Evolutionary conservation across 2,329 filamentous ascomycete genomes (phyloP).

Genomic region (Cytospora leucostoma): DNA sequence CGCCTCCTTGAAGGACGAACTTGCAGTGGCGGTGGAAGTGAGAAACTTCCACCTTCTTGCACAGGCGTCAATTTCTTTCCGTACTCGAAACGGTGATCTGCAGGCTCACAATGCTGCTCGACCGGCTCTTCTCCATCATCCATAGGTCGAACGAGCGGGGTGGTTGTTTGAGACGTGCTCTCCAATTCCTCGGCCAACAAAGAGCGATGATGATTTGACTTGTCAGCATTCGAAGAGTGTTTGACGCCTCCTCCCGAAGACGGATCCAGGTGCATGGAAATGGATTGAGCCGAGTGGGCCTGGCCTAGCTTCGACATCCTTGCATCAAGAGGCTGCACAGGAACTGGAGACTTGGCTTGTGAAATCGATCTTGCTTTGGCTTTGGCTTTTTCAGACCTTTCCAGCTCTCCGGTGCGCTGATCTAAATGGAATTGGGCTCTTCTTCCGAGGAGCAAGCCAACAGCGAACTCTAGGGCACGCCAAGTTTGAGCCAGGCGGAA

Average conservation of each 20-base stretch:
- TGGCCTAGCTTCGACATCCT: conserved; percentile 14
- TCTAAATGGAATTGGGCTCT: conserved; percentile 61
- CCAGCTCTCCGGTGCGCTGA: conserved; percentile 45
- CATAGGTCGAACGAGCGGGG: conserved; percentile 58
- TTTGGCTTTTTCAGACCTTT: conserved; percentile 21
- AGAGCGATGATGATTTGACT: conserved; percentile 42
- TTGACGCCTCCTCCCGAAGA: conserved; percentile 23
- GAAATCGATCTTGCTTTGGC: conserved; percentile 25
- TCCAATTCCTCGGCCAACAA: conserved; percentile 59
- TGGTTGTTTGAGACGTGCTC: conserved; percentile 64
- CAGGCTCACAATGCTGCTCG: conserved; percentile 29
- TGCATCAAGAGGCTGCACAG: neutral
- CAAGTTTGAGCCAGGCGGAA: conserved; percentile 66
- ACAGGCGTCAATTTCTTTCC: conserved; percentile 50
- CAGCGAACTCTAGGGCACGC: conserved; percentile 60
- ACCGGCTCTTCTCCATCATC: conserved; percentile 38
- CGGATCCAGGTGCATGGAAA: neutral
- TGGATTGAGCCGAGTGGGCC: conserved; percentile 9
- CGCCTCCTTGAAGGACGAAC: conserved; percentile 41
- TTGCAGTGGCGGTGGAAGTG: conserved; percentile 46
- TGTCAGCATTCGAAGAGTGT: conserved; percentile 40
- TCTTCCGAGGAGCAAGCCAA: conserved; percentile 54
- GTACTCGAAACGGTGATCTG: conserved; percentile 34
- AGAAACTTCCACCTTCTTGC: conserved; percentile 52
- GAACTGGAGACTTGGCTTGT: conserved; percentile 20